Base-by-base conservation (phyloP, 176 grass and related monocot genomes). In the Panicum miliaceum region DNA sequence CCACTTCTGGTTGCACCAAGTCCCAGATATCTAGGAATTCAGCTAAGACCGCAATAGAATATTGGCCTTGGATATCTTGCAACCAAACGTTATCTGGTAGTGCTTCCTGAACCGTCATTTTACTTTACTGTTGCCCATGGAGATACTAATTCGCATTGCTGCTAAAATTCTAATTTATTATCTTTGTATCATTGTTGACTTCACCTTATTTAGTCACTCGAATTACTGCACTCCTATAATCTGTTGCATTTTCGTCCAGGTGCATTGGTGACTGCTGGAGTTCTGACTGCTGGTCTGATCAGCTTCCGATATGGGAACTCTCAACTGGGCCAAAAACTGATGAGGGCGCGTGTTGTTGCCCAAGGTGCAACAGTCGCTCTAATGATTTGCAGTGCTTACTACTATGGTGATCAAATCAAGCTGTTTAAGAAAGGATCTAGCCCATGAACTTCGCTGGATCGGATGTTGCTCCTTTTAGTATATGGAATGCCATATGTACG, bases 231-330 rank as follows among this genome's bases (percentile, higher is more conserved):
- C 19, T 73, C 46, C 62, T 64, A 38, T 41, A 40, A 16, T 12
- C 32, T 23, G 43, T 64, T 72, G 26, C 5, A 25, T 63, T 22
- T 38, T 37, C 75, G 57, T 26, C 57, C 87, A 99, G 97, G 91
- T 84, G 93, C 91, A 72, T 73, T 99, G 77, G 65, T 99, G 60
- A 99, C 97, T 69, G 93, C 93, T 19, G 97, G 93, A 59, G 93
- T 99, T 57, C 86, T 99, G 46, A 96, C 93, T 0, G 93, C 91
- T 60, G 93, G 91, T 81, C 83, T 99, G 15, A 84, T 99, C 65
- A 99, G 97, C 76, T 99, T 94, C 87, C 89, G 90, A 78, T 92
- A 91, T 64, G 97, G 97, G 40, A 98, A 98, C 53, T 93, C 96
- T 67, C 84, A 85, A 50, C 76, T 97, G 45, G 94, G 94, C 71